phyloP scores from a whole-genome alignment of 2,329 filamentous ascomycete species.

The Xylariaceae sp. region DNA sequence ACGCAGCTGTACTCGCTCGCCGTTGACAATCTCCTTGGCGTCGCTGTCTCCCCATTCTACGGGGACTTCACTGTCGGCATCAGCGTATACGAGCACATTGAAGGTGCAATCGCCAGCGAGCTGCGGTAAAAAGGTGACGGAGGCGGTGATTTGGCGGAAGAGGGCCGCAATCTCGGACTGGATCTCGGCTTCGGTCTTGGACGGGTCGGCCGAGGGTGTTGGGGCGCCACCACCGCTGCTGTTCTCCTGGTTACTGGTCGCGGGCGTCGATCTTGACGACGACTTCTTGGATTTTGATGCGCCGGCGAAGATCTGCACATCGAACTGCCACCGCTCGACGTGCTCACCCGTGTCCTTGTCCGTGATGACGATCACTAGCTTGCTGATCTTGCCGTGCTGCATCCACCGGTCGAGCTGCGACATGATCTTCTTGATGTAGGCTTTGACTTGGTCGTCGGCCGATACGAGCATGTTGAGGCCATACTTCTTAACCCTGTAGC shows the following conservation, averaged over 20 bases:
- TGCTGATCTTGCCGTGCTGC: conserved; percentile 94
- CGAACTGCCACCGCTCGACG: conserved; percentile 97
- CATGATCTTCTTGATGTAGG: conserved; percentile 99
- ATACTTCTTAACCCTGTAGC: conserved; percentile 86
- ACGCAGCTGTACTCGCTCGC: conserved; percentile 91
- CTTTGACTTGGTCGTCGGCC: conserved; percentile 96
- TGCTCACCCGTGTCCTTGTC: conserved; percentile 97
- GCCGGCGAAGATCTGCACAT: conserved; percentile 63
- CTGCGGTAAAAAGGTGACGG: conserved; percentile 94
- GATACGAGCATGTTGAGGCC: conserved; percentile 98
- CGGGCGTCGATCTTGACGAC: conserved; percentile 54
- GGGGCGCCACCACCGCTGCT: conserved; percentile 6
- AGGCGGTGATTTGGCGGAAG: conserved; percentile 97
- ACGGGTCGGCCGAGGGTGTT: conserved; percentile 46
- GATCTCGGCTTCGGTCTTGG: conserved; percentile 93
- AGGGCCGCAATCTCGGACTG: conserved; percentile 95
- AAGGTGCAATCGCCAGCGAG: conserved; percentile 95
- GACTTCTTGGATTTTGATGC: conserved; percentile 55
- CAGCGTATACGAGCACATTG: conserved; percentile 97
- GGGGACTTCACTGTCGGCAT: conserved; percentile 94
- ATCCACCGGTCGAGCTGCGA: conserved; percentile 97
- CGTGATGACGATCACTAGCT: conserved; percentile 94
- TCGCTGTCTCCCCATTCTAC: conserved; percentile 99
- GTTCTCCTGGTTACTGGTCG: conserved; percentile 74
- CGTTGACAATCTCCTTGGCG: conserved; percentile 93